Base-by-base conservation (phyloP, 495 filamentous ascomycete species). In the Thermochaetoides thermophila region DNA sequence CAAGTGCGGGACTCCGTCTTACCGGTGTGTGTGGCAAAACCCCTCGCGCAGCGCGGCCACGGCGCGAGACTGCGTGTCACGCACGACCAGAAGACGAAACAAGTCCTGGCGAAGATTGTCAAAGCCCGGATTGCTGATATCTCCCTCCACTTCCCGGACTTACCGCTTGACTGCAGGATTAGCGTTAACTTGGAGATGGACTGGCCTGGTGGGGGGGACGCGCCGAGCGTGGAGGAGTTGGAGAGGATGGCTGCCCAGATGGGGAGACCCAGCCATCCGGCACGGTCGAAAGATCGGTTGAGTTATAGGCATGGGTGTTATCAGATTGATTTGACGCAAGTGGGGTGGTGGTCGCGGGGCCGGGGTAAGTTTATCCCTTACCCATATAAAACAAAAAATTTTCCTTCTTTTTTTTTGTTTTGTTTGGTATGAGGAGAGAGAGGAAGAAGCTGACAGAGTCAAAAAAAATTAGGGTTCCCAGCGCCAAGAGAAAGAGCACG, bases 181-280 rank as follows among this genome's bases (percentile, higher is more conserved):
- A 86, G 81, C 42, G 70, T 94, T 43, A 93, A 86, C 45, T 63
- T 94, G 5, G 87, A 96, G 69, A 84, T 84, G 73, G 70, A 74
- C 29, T 87, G 76, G 56, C 67, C 76, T n/a, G 80, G 83, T 1
- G n/a, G n/a, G n/a, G n/a, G n/a, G n/a, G n/a, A n/a, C n/a, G n/a
- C n/a, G n/a, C n/a, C n/a, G n/a, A 64, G 81, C 11, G 42, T 77
- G 8, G 54, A 66, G 34, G 60, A 70, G 28, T 57, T 82, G 1
- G 55, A 64, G 29, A 39, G 51, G 48, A 21, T 58, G 42, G 27
- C 35, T 2, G 33, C 37, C 6, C 39, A 35, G 15, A 46, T 50
- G 23, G 53, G 53, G 26, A 53, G 58, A 5, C 63, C 68, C 33
- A 57, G 62, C 5, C 44, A 49, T 7, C 66, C 71, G 3, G 73